Evolutionary conservation across 192 early-diverging fungal species (phyloP).

Genomic region (Coemansia sp.): DNA sequence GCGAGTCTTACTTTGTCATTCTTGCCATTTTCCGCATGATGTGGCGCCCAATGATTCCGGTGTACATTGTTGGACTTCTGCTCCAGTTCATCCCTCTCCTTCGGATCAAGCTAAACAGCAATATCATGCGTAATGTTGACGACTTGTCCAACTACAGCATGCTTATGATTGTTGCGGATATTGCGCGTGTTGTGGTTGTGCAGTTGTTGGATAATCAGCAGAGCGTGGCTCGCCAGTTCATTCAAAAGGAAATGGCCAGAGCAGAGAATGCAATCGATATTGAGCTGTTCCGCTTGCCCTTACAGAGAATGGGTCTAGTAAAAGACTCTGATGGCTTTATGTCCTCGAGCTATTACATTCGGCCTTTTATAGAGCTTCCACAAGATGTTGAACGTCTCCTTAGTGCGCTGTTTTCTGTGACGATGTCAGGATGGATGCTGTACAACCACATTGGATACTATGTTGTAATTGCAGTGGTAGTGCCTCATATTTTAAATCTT

Average conservation of each 20-base stretch:
- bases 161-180: conserved; percentile 14
- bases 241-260: neutral
- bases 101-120: conserved; percentile 1
- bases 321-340: neutral
- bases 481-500: conserved; percentile 6
- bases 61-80: conserved; percentile 15
- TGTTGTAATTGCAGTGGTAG: conserved; percentile 5
- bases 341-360: neutral
- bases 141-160: conserved; percentile 6
- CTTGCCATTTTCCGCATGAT: conserved; percentile 29
- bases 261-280: neutral
- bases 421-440: conserved; percentile 3
- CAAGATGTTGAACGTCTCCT: neutral
- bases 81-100: neutral
- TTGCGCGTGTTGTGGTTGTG: neutral
- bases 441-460: conserved; percentile 27
- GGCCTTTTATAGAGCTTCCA: neutral
- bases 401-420: neutral
- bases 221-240: neutral
- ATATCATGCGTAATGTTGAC: conserved; percentile 25
- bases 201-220: conserved; percentile 1
- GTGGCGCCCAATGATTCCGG: conserved; percentile 33
- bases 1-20: conserved; percentile 30
- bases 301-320: conserved; percentile 5
- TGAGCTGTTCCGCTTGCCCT: conserved; percentile 26